phyloP scores from a whole-genome alignment of 192 early-diverging fungal species.

The Mortierella hygrophila region DNA sequence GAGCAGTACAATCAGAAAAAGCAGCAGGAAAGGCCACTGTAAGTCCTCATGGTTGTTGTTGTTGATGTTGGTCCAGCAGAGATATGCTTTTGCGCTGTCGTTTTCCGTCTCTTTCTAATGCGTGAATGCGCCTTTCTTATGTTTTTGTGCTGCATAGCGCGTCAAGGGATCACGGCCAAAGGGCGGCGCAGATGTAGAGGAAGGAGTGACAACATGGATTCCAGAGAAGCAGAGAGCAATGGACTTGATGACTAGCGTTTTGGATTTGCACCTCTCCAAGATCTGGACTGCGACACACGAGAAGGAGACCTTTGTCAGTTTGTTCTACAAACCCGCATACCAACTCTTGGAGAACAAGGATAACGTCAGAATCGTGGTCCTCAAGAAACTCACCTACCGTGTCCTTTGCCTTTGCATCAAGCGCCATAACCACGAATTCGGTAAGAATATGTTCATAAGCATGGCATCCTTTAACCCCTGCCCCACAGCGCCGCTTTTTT shows the following conservation, averaged over 20 bases:
- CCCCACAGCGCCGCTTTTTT: neutral
- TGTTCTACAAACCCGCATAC: conserved; percentile 84
- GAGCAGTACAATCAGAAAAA: conserved; percentile 45
- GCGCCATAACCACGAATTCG: conserved; percentile 82
- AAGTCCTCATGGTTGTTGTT: neutral
- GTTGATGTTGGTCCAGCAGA: too few species aligned
- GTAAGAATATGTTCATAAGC: conserved; percentile 48
- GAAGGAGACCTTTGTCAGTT: conserved; percentile 74
- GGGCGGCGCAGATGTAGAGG: conserved; percentile 20
- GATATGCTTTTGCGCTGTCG: neutral
- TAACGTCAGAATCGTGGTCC: conserved; percentile 69
- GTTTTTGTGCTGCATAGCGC: conserved; percentile 24
- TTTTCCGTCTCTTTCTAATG: neutral
- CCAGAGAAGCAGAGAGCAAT: conserved; percentile 69
- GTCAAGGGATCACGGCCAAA: conserved; percentile 54
- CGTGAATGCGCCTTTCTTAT: neutral
- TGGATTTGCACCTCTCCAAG: conserved; percentile 74
- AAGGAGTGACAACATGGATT: conserved; percentile 70
- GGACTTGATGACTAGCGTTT: conserved; percentile 61
- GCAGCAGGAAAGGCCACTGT: conserved; percentile 34
- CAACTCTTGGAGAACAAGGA: conserved; percentile 85
- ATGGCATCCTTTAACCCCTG: neutral
- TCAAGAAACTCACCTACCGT: conserved; percentile 73
- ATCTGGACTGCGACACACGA: conserved; percentile 81
- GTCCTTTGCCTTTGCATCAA: conserved; percentile 84